Base-by-base conservation (phyloP, 1,284 basidiomycete genomes). In the Entoloma clypeatum region DNA sequence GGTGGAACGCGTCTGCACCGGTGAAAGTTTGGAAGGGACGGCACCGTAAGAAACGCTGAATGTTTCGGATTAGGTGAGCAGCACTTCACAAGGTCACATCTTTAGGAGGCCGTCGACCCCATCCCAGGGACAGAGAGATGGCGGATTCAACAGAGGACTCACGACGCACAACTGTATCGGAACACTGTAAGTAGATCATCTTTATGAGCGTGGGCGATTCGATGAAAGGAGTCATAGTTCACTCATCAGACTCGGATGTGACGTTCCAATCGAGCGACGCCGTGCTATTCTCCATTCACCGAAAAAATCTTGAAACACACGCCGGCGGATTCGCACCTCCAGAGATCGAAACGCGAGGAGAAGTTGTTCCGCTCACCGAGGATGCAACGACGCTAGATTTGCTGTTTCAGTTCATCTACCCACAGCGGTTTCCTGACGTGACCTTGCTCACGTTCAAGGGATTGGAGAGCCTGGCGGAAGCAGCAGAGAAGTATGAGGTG, bases 231-330 rank as follows among this genome's bases (percentile, higher is more conserved):
- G n/a, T n/a, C n/a, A n/a, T n/a, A 40, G 38, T 44, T 26, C n/a
- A 28, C 8, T 24, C 36, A 19, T 21, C 11, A 2, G 48, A 53
- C 21, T 43, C 53, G 10, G 50, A 54, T 29, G 43, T 56, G 11
- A 40, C 35, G 17, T 52, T 53, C 26, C 29, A 39, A 13, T 57
- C 53, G 7, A 35, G 44, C 32, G 55, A 58, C 35, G 25, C 43
- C 11, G 37, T 45, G 13, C 22, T 50, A 4, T 55, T 55, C 26
- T 32, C 43, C 2, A 44, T 53, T 1, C 54, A 57, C 18, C 39
- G 35, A 3, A 53, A 48, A 36, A 51, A 53, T 30, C 46, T 57
- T 9, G 50, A 53, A 30, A 45, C 44, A 5, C 41, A 48, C 33
- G 40, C 49, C 1, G 51, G 44, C 14, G 48, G 44, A 11, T 53